These are phyloP conservation scores for Catharanthus roseus DNA, from an alignment of 257 asterid species.

Conservation along the genomic window DNA sequence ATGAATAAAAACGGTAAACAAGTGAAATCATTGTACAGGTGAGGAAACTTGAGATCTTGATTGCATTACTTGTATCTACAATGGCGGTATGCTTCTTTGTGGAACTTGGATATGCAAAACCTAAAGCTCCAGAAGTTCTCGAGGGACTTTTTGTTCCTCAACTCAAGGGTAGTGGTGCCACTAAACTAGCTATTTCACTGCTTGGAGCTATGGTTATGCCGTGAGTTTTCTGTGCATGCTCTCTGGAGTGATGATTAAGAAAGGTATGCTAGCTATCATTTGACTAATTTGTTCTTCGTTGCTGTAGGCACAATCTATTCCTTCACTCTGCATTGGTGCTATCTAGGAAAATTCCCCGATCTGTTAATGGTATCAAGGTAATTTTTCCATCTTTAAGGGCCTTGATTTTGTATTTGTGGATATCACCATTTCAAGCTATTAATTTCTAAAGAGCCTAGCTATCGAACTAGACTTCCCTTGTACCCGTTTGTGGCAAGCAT, in stretches of 20 bases:
- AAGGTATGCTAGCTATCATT: neutral
- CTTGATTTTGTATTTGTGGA: neutral
- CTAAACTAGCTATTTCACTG: constrained; percentile 80
- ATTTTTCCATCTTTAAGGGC: constrained; percentile 1
- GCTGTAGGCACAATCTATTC: constrained; percentile 87
- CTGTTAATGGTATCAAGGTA: constrained; percentile 72
- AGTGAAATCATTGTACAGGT: constrained; percentile 47
- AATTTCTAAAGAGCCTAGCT: neutral
- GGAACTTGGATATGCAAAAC: constrained; percentile 84
- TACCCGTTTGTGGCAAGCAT: neutral
- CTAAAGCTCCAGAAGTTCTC: constrained; percentile 61
- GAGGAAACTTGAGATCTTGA: constrained; percentile 80
- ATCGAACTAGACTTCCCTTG: neutral
- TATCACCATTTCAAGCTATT: neutral
- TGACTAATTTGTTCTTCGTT: neutral
- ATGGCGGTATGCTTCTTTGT: constrained; percentile 79
- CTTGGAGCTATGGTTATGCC: constrained; percentile 99
- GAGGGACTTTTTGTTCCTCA: constrained; percentile 83
- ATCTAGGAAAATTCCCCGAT: constrained; percentile 90
- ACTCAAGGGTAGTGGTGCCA: constrained; percentile 82
- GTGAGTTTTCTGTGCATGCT: constrained; percentile 39
- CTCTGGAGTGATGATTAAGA: neutral
- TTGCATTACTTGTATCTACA: constrained; percentile 70
- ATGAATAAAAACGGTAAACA: neutral
- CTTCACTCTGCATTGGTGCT: constrained; percentile 96